A percentile compares a stretch with the other conserved stretches of the same genome.
phyloP scores from a whole-genome alignment of 495 filamentous ascomycete genomes.

The Neurospora pannonica region DNA sequence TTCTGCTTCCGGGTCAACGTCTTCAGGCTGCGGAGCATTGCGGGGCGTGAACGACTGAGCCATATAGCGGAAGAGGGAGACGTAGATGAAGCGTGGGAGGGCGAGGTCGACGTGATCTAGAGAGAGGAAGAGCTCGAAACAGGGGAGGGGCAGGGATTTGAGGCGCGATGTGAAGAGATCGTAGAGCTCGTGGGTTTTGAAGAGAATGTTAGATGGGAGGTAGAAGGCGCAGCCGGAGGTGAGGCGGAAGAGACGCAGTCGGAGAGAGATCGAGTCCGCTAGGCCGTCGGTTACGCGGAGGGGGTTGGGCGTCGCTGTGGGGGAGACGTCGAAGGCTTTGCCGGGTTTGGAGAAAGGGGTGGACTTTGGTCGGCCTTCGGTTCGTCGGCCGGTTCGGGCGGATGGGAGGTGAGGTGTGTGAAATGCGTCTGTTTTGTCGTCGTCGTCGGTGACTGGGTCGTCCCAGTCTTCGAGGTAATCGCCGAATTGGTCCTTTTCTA shows the following conservation, averaged over 20 bases:
- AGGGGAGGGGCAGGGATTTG: slow-evolving; percentile 52
- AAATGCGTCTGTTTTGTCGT: not conserved
- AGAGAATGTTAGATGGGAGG: slow-evolving; percentile 23
- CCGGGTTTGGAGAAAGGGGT: not conserved
- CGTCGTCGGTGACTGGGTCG: slow-evolving; percentile 4
- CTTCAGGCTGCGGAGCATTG: slow-evolving; percentile 36
- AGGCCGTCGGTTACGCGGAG: slow-evolving; percentile 31
- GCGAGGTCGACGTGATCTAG: slow-evolving; percentile 9
- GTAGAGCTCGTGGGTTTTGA: slow-evolving; percentile 55
- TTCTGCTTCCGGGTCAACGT: slow-evolving; percentile 25
- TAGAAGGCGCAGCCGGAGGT: slow-evolving; percentile 17
- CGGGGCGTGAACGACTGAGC: slow-evolving; percentile 51
- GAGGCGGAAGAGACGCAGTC: slow-evolving; percentile 50
- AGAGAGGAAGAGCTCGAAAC: slow-evolving; percentile 62
- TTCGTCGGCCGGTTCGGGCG: not conserved
- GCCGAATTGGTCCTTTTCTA: slow-evolving; percentile 37
- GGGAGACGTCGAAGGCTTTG: not conserved
- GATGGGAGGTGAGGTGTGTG: not conserved
- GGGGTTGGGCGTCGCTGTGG: not conserved
- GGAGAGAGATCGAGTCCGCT: slow-evolving; percentile 49
- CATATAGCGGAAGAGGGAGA: slow-evolving; percentile 56
- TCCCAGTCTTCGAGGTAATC: slow-evolving; percentile 32
- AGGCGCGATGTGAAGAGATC: slow-evolving; percentile 56
- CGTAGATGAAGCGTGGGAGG: slow-evolving; percentile 41
- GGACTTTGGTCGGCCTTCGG: not conserved